These are phyloP conservation scores for Mycotypha africana DNA, from an alignment of 371 early-diverging fungal species.

Conservation along the genomic window DNA sequence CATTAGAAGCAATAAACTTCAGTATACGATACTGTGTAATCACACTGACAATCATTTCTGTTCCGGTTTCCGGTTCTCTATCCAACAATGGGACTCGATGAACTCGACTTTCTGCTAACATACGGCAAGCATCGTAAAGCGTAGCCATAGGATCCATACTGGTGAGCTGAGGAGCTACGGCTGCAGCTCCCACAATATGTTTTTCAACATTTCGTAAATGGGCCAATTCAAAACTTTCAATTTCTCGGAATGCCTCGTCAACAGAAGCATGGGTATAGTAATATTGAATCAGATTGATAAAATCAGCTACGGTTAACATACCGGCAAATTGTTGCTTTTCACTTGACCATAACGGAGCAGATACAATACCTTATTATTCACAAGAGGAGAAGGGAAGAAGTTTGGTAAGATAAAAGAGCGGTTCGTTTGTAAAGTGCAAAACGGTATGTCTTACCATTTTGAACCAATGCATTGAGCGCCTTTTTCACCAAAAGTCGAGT, in stretches of 20 bases:
- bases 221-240: conserved; percentile 76
- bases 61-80: conserved; percentile 61
- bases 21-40: conserved; percentile 89
- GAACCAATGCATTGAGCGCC: conserved; percentile 86
- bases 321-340: conserved; percentile 76
- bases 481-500: conserved; percentile 86
- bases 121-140: conserved; percentile 74
- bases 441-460: conserved; percentile 65
- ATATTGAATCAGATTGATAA: conserved; percentile 88
- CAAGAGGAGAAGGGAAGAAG: background rate
- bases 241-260: conserved; percentile 75
- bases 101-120: conserved; percentile 71
- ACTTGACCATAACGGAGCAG: conserved; percentile 91
- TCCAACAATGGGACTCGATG: conserved; percentile 90
- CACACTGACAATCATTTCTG: conserved; percentile 87
- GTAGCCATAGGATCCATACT: conserved; percentile 81
- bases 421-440: too few relatives aligned
- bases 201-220: conserved; percentile 63
- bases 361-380: conserved; percentile 71
- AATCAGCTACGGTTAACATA: conserved; percentile 90
- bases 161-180: conserved; percentile 54
- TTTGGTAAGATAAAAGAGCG: too few relatives aligned
- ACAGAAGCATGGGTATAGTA: conserved; percentile 79
- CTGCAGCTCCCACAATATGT: conserved; percentile 47
- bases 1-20: conserved; percentile 85